Conservation (phyloP, 2,329 filamentous ascomycete genomes). For the Zymoseptoria passerinii region DNA sequence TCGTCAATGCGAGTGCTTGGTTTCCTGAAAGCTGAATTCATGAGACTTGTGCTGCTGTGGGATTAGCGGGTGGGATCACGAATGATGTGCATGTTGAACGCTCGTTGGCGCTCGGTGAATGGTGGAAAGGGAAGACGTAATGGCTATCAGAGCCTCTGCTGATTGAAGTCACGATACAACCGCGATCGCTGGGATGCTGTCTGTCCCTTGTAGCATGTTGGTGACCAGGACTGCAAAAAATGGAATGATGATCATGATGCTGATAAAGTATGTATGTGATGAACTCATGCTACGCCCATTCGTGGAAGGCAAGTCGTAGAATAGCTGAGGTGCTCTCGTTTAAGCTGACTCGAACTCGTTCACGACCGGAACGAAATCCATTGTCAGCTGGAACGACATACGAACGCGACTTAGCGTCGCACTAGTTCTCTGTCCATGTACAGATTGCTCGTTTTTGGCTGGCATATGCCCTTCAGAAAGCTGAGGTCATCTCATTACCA, state of each 20-base stretch:
- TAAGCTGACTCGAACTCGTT: background rate
- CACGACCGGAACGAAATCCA: background rate
- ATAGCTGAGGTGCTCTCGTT: background rate
- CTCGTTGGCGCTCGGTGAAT: background rate
- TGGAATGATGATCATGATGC: background rate
- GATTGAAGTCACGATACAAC: background rate
- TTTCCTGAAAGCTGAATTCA: background rate
- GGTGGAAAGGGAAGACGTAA: background rate
- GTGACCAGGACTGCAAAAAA: background rate
- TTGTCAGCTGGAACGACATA: background rate
- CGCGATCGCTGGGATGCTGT: background rate
- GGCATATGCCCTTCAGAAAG: too few relatives aligned
- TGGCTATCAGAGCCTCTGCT: background rate
- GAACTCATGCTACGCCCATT: too few relatives aligned
- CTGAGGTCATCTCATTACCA: too few relatives aligned
- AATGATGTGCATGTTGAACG: background rate
- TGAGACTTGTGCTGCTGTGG: background rate
- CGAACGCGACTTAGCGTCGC: too few relatives aligned
- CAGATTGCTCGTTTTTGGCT: too few relatives aligned
- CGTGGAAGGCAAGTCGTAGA: too few relatives aligned
- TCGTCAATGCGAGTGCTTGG: background rate
- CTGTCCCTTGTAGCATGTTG: background rate
- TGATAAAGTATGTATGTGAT: too few relatives aligned
- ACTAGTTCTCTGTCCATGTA: too few relatives aligned
- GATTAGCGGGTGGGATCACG: background rate